Base-by-base conservation (phyloP, 2,329 filamentous ascomycete species). In the Colletotrichum aenigma region DNA sequence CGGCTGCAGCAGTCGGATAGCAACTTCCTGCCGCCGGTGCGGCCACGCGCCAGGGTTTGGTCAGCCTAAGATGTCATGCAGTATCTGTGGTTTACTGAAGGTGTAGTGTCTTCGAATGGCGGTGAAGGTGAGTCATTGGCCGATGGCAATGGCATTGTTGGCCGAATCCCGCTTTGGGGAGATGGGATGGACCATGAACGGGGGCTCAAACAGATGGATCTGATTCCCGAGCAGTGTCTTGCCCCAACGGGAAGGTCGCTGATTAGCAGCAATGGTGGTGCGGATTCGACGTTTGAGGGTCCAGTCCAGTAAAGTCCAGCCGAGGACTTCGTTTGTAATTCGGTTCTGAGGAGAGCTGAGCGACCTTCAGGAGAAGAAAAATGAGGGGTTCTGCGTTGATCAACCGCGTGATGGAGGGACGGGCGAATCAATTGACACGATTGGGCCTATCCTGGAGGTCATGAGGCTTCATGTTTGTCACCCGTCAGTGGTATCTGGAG, bases 81-180 rank as follows among this genome's bases (percentile, higher is more conserved):
- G 38, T 61, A 32, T 10, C 16, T 43, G 24, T 36, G 21, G 61
- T 64, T 26, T 43, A 24, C 61, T 24, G 13, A 24, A 18, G 26
- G 58, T 18, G 8, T 60, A 6, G 34, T 16, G 34, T 56, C n/a
- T 43, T 24, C 34, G 70, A 73, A 76, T 76, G 58, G 74, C 74
- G 74, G 74, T 76, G 74, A 76, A 58, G 48, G 65, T 69, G 74
- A 76, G 64, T 73, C 70, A 66, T 58, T 68, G 58, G 74, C 70
- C 58, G 65, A 34, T 34, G 21, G 43, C 16, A 55, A 66, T 66
- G 30, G 55, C 38, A 56, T 61, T 38, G 48, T n/a, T 13, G 28
- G 52, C 43, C 12, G 43, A 71, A 32, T 74, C 28, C 68, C 60
- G 62, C 48, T 61, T 32, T 30, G 7, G 30, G 43, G 28, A 66